Evolutionary conservation across 2,329 filamentous ascomycete genomes (phyloP).

Genomic region (Arthrobotrys sphaeroides): DNA sequence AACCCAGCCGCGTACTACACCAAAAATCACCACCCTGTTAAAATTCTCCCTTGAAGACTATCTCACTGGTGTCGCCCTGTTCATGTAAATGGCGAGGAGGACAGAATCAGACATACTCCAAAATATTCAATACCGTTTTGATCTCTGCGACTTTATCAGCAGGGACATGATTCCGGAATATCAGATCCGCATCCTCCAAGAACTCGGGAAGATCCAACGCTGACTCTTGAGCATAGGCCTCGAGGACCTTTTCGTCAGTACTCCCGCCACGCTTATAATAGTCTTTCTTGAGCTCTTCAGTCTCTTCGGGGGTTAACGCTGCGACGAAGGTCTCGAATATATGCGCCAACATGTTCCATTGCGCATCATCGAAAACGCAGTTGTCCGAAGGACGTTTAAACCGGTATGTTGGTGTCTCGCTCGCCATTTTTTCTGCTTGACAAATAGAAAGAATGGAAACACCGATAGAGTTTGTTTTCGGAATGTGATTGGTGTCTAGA

Average conservation of each 20-base stretch:
- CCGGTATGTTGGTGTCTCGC: slow-evolving; percentile 27
- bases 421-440: slow-evolving; percentile 38
- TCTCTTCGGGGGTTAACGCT: slow-evolving; percentile 44
- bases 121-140: slow-evolving; percentile 49
- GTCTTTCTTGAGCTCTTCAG: slow-evolving; percentile 41
- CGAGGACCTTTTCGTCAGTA: slow-evolving; percentile 36
- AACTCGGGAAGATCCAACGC: slow-evolving; percentile 31
- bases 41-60: not conserved
- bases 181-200: slow-evolving; percentile 33
- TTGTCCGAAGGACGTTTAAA: slow-evolving; percentile 48
- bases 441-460: too few species aligned
- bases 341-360: slow-evolving; percentile 52
- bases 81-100: not conserved
- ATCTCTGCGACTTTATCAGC: slow-evolving; percentile 48
- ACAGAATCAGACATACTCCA: slow-evolving; percentile 44
- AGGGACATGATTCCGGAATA: slow-evolving; percentile 35
- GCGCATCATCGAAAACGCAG: slow-evolving; percentile 49
- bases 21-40: not conserved
- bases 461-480: too few species aligned
- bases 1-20: slow-evolving; percentile 70
- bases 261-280: slow-evolving; percentile 45
- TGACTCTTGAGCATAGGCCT: slow-evolving; percentile 43
- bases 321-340: slow-evolving; percentile 49
- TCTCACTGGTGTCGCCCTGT: too few species aligned
- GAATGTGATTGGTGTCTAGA: not conserved